Conservation (phyloP, 257 asterid species). For the Lycium ferocissimum region DNA sequence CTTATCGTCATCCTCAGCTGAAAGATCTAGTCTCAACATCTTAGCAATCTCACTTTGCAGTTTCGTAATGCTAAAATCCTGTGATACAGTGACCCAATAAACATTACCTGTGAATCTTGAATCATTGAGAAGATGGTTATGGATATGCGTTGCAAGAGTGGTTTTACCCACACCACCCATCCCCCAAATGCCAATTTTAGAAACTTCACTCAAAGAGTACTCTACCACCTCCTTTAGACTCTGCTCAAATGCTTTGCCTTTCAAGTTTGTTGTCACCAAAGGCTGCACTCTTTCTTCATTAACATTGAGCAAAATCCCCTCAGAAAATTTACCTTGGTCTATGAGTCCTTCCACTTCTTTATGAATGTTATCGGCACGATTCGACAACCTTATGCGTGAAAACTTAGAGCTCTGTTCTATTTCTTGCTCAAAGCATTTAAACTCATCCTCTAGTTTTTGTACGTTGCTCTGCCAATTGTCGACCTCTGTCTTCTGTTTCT, state of each 20-base stretch:
- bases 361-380: neutral
- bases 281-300: neutral
- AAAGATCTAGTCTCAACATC: neutral
- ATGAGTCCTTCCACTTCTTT: neutral
- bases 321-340: conserved; percentile 23
- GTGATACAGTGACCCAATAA: neutral
- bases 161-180: neutral
- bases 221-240: neutral
- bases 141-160: conserved; percentile 7
- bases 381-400: neutral
- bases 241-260: neutral
- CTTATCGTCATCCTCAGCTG: neutral
- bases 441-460: neutral
- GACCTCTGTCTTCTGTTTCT: neutral
- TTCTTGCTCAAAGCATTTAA: neutral
- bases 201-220: neutral
- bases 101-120: neutral
- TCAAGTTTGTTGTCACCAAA: neutral
- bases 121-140: conserved; percentile 23
- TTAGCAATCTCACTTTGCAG: neutral
- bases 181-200: neutral
- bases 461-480: neutral
- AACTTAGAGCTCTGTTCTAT: neutral
- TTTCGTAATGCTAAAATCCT: conserved; percentile 26
- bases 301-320: neutral